Conservation (phyloP, 1,284 basidiomycete species). For the Hemileccinum hortonii region DNA sequence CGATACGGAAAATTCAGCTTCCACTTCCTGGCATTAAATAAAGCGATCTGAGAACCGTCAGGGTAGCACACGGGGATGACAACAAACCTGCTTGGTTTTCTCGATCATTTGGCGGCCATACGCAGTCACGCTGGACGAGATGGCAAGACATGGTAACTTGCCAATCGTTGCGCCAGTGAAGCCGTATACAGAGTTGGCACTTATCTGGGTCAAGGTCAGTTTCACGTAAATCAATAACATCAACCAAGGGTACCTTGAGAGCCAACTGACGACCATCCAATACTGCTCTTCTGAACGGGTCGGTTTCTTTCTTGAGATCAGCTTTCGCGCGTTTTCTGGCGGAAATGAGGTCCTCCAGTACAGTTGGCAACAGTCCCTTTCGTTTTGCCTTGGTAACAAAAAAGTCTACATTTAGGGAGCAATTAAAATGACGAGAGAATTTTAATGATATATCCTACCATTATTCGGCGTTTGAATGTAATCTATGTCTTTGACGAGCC, state of each 20-base stretch:
- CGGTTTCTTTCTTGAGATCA: slow-evolving; percentile 91
- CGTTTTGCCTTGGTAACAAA: slow-evolving; percentile 74
- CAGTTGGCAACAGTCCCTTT: slow-evolving; percentile 87
- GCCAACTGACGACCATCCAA: slow-evolving; percentile 93
- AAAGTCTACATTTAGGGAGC: slow-evolving; percentile 58
- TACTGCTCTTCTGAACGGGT: slow-evolving; percentile 93
- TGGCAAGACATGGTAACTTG: slow-evolving; percentile 89
- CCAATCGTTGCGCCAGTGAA: slow-evolving; percentile 96
- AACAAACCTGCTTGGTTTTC: slow-evolving; percentile 77
- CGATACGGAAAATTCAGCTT: slow-evolving; percentile 79
- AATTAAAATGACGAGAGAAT: not conserved
- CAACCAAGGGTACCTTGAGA: slow-evolving; percentile 63
- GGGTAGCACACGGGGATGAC: not conserved
- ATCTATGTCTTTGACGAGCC: slow-evolving; percentile 81
- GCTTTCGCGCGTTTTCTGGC: slow-evolving; percentile 91
- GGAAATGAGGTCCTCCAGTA: slow-evolving; percentile 88
- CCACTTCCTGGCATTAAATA: slow-evolving; percentile 65
- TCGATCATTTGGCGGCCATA: slow-evolving; percentile 99
- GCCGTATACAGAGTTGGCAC: slow-evolving; percentile 96
- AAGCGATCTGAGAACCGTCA: not conserved
- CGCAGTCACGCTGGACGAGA: slow-evolving; percentile 90
- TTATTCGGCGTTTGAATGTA: slow-evolving; percentile 91
- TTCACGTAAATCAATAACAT: not conserved
- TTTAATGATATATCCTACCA: slow-evolving; percentile 46
- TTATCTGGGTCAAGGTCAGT: slow-evolving; percentile 58